Conservation (phyloP, 208 protist genomes). For the Acanthamoeba lenticulata region DNA sequence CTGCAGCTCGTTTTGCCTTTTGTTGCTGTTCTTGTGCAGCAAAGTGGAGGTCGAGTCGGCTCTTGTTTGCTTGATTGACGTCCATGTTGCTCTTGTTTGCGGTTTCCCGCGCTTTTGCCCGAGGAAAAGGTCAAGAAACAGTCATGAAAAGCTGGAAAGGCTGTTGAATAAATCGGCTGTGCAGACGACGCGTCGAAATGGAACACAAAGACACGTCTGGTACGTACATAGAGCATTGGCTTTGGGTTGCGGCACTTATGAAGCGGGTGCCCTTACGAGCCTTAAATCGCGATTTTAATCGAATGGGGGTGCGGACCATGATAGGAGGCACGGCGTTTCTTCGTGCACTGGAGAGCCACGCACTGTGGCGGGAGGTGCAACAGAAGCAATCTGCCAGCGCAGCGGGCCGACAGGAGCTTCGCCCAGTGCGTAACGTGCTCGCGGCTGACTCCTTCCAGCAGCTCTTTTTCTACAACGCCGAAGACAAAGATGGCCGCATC, state of each 20-base stretch:
- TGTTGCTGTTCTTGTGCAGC: too few species aligned
- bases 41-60: not conserved
- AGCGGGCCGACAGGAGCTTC: not conserved
- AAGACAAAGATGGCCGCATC: not conserved
- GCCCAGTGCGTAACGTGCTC: not conserved
- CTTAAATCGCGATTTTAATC: too few species aligned
- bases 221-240: not conserved
- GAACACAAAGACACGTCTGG: not conserved
- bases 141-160: too few species aligned
- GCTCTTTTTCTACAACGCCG: not conserved
- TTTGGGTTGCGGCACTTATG: not conserved
- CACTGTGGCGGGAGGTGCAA: not conserved
- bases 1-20: not conserved
- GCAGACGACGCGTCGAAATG: not conserved
- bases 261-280: not conserved
- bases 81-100: not conserved
- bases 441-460: conserved; percentile 26
- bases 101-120: not conserved
- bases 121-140: not conserved
- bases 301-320: too few species aligned
- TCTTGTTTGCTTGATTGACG: not conserved
- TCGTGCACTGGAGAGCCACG: not conserved
- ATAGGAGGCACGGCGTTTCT: not conserved
- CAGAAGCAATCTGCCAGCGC: too few species aligned
- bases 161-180: too few species aligned